Evolutionary conservation across 371 early-diverging fungal genomes (phyloP), one percentile per base, ranked within the genome.

Genomic region (Entomophthora muscae): DNA sequence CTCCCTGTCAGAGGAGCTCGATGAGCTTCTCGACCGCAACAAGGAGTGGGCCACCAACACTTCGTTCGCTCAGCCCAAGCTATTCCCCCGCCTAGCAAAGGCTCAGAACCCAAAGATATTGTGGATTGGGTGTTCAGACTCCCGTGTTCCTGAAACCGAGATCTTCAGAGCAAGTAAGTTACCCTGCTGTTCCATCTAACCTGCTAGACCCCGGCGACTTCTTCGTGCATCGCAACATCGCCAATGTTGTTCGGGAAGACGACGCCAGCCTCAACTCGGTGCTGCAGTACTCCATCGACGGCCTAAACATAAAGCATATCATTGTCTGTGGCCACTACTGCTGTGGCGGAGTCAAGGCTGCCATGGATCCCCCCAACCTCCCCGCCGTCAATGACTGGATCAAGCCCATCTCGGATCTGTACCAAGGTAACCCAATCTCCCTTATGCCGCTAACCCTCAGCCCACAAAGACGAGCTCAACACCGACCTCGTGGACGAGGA

Each of bases 201-300:
- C 26, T 28, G 57, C 58, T n/a, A 53, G 52, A 51, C 53, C 86
- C 87, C 10, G 95, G 98, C 51, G 93, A 94, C 56, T 76, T 95
- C 33, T 97, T 95, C 75, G 89, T 91, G 10, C 93, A 93, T 76
- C 81, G 95, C 68, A 97, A 95, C 75, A 93, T 97, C 62, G 98
- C 95, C 69, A 95, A 95, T 73, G 84, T 90, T 17, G 84, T 94
- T 32, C 72, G 69, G 1, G 75, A 80, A 65, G 75, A 81, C 31
- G 98, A 97, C 69, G 61, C 88, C 60, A 91, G 82, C 70, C 77
- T 77, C 53, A 77, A 88, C n/a, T 85, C 90, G 1, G 94, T 92
- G 57, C 73, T 97, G 28, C 89, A 95, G 71, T 97, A 88, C 68
- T 90, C 96, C 31, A 88, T 95, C 53, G 88, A 91, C 31, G 79